These are phyloP conservation scores for Candida sphagnicola DNA, from an alignment of 805 yeast species.

Conservation along the genomic window DNA sequence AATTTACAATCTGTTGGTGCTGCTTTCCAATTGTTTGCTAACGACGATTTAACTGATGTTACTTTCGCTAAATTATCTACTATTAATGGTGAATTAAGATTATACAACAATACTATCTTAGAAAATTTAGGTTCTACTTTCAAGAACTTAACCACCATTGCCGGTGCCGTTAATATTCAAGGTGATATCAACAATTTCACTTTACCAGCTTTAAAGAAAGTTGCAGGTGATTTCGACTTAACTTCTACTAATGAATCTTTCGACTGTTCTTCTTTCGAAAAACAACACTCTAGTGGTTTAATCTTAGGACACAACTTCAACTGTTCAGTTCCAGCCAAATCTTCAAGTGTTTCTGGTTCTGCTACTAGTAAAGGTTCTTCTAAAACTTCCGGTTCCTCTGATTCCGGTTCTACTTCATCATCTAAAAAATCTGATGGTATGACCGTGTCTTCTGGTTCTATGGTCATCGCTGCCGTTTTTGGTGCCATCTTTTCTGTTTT, in stretches of 20 bases:
- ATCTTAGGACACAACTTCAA: slow-evolving; percentile 43
- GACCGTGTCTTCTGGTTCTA: slow-evolving; percentile 11
- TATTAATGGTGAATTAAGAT: slow-evolving; percentile 39
- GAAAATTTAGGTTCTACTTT: slow-evolving; percentile 25
- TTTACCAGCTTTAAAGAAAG: slow-evolving; percentile 31
- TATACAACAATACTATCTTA: slow-evolving; percentile 39
- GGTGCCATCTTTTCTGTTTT: slow-evolving; percentile 25
- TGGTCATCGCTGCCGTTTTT: slow-evolving; percentile 18
- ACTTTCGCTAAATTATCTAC: slow-evolving; percentile 23
- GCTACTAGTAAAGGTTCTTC: slow-evolving; percentile 13
- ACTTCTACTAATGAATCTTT: slow-evolving; percentile 33
- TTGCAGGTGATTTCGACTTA: slow-evolving; percentile 40
- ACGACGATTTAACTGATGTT: slow-evolving; percentile 35
- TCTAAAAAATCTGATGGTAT: slow-evolving; percentile 19
- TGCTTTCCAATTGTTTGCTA: slow-evolving; percentile 38
- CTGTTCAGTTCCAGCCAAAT: slow-evolving; percentile 32
- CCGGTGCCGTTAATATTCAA: slow-evolving; percentile 37
- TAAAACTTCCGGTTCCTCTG: slow-evolving; percentile 16
- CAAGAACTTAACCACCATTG: slow-evolving; percentile 25
- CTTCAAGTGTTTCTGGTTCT: slow-evolving; percentile 13
- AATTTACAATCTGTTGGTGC: slow-evolving; percentile 33
- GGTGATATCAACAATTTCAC: slow-evolving; percentile 39
- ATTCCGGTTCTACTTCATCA: slow-evolving; percentile 13
- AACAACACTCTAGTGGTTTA: slow-evolving; percentile 25
- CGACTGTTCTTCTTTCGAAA: slow-evolving; percentile 32